Base-by-base conservation (phyloP, 495 filamentous ascomycete genomes). In the Tuber aestivum region DNA sequence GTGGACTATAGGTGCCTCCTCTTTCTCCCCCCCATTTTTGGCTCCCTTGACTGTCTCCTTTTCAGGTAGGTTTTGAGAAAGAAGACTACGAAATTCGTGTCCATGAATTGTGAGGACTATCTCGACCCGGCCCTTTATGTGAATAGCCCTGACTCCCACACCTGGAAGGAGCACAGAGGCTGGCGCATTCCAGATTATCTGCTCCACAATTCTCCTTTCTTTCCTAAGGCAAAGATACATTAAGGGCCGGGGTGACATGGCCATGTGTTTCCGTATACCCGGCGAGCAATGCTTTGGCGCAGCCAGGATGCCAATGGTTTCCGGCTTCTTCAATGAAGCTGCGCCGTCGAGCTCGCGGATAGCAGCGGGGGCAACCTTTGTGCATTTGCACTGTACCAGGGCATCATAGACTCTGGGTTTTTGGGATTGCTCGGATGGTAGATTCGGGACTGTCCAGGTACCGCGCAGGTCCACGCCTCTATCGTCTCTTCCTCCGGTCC, bases 341-440 rank as follows among this genome's bases (percentile, higher is more conserved):
- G 92, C 88, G 20, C 95, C 95, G 82, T 97, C 93, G 0, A 97
- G 87, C 86, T 97, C 95, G 35, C 95, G 89, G 21, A 97, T 86
- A 69, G 90, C 84, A 48, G 88, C 86, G 38, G 94, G 94, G 56
- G 14, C 14, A 14, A 85, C 81, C 75, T 86, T 86, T 32, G 87
- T 76, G 27, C 88, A 88, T 84, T 97, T 99, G 86, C 95, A 99
- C 82, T 97, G 94, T 35, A 93, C 85, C 7, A 97, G 79, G 2
- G 93, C 89, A 71, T 87, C 88, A 7, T 95, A 75, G 41, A 70
- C 23, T 40, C 74, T 73, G 23, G 71, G 41, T 70, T 27, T 73
- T 18, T 77, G 32, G n/a, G 70, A 40, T 6, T 71, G 41, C 32
- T 80, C 74, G 20, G 71, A 84, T 72, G 82, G 79, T 69, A 76